Evolutionary conservation across 306 rosid species (phyloP).

Genomic region (Delonix regia): DNA sequence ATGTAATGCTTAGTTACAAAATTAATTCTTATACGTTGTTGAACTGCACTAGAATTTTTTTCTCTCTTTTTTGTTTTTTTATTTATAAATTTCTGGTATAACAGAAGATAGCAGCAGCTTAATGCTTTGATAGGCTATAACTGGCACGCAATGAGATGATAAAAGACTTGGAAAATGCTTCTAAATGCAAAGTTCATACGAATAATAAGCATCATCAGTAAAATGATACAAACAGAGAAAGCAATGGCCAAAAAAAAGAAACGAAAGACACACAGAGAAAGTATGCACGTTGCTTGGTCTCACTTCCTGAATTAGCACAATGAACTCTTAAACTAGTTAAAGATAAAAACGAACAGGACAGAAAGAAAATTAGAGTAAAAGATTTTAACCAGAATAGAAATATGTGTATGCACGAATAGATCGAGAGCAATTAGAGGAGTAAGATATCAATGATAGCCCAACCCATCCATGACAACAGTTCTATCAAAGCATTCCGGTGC

Average conservation of each 20-base stretch:
- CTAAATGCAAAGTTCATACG: background rate
- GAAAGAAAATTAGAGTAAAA: background rate
- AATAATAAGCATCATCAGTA: background rate
- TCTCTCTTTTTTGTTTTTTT: too few species aligned
- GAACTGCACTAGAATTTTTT: too few species aligned
- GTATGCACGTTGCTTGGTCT: background rate
- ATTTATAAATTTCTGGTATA: background rate
- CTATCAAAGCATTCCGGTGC: conserved; percentile 6
- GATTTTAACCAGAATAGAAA: conserved; percentile 23
- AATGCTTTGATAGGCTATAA: background rate
- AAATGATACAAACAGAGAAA: background rate
- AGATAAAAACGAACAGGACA: background rate
- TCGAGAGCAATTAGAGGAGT: background rate
- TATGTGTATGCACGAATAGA: background rate
- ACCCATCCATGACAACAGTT: conserved; percentile 26
- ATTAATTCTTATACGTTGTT: too few species aligned
- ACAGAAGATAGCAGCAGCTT: background rate
- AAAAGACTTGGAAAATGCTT: background rate
- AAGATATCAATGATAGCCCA: conserved; percentile 11
- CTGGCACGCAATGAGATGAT: background rate
- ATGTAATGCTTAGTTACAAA: too few species aligned
- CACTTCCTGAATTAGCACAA: background rate
- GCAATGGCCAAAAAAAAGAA: background rate
- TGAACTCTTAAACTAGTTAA: conserved; percentile 20
- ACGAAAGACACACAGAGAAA: background rate